Conservation (phyloP, 352 stramenopile species). For the Phytophthora meadii region DNA sequence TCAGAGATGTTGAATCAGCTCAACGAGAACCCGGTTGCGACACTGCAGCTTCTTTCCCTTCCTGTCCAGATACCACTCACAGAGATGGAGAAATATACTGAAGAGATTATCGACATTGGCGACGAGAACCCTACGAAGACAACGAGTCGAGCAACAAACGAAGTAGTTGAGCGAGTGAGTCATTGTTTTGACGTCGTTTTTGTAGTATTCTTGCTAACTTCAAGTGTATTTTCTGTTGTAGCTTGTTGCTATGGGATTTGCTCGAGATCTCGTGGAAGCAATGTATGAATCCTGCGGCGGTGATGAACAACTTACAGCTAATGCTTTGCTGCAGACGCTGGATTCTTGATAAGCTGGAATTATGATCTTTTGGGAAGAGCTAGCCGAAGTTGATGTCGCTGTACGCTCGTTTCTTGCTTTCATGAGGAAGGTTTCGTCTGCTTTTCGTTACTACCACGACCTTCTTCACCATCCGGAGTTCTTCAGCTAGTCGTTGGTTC, state of each 20-base stretch:
- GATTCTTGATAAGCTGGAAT: constrained; percentile 24
- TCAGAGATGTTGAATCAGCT: constrained; percentile 43
- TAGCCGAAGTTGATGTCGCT: constrained; percentile 16
- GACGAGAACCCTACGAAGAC: background rate
- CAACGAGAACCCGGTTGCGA: constrained; percentile 54
- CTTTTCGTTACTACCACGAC: constrained; percentile 32
- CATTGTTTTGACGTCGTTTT: constrained; percentile 1
- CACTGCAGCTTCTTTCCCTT: constrained; percentile 40
- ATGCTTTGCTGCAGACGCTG: constrained; percentile 66
- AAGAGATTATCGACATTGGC: constrained; percentile 26
- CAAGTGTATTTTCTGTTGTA: constrained; percentile 22
- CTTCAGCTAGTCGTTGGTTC: constrained; percentile 17
- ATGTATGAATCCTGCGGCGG: constrained; percentile 71
- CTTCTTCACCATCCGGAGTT: constrained; percentile 38
- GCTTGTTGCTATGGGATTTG: constrained; percentile 71
- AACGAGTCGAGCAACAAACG: background rate
- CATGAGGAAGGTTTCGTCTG: constrained; percentile 14
- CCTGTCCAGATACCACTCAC: constrained; percentile 12
- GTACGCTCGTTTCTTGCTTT: constrained; percentile 28
- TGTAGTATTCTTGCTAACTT: constrained; percentile 16
- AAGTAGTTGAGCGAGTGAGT: constrained; percentile 45
- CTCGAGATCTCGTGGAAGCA: constrained; percentile 47
- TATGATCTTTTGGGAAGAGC: background rate
- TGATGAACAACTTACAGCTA: constrained; percentile 61
- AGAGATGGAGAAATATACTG: constrained; percentile 1